Percentiles rank a stretch among this genome's conserved stretches.
phyloP scores from a whole-genome alignment of 768 basidiomycete genomes.

The Lactifluus pinguis region DNA sequence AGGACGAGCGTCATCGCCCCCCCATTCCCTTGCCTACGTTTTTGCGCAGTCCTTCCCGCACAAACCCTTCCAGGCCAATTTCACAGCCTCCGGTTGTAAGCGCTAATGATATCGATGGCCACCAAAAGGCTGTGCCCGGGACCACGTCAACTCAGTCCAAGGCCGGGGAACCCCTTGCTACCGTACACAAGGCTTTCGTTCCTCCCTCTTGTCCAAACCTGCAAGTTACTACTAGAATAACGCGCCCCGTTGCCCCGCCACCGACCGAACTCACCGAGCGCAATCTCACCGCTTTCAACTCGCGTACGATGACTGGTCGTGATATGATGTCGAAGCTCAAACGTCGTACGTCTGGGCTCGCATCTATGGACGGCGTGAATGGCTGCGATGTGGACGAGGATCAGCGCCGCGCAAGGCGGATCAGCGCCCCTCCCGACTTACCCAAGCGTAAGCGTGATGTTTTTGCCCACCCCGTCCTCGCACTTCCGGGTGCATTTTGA shows the following conservation, averaged over 20 bases:
- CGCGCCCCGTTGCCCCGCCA: slow-evolving; percentile 35
- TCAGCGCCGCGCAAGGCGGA: slow-evolving; percentile 32
- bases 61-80: neutral
- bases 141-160: slow-evolving; percentile 14
- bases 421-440: slow-evolving; percentile 58
- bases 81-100: neutral
- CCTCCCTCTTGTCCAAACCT: slow-evolving; percentile 31
- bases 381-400: slow-evolving; percentile 30
- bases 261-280: slow-evolving; percentile 42
- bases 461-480: slow-evolving; percentile 51
- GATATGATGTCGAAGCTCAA: slow-evolving; percentile 59
- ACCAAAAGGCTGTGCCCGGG: neutral
- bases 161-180: slow-evolving; percentile 18
- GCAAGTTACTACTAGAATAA: slow-evolving; percentile 40
- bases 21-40: slow-evolving; percentile 30
- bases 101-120: neutral
- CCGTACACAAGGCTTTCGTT: slow-evolving; percentile 27
- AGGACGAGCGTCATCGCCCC: slow-evolving; percentile 21
- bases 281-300: slow-evolving; percentile 41
- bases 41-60: slow-evolving; percentile 17
- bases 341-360: slow-evolving; percentile 36
- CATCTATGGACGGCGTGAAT: slow-evolving; percentile 17
- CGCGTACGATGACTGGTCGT: slow-evolving; percentile 46
- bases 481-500: slow-evolving; percentile 53
- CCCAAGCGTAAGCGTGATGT: slow-evolving; percentile 40